Evolutionary conservation across 768 basidiomycete species (phyloP).

Genomic region (Mycena leptocephala): DNA sequence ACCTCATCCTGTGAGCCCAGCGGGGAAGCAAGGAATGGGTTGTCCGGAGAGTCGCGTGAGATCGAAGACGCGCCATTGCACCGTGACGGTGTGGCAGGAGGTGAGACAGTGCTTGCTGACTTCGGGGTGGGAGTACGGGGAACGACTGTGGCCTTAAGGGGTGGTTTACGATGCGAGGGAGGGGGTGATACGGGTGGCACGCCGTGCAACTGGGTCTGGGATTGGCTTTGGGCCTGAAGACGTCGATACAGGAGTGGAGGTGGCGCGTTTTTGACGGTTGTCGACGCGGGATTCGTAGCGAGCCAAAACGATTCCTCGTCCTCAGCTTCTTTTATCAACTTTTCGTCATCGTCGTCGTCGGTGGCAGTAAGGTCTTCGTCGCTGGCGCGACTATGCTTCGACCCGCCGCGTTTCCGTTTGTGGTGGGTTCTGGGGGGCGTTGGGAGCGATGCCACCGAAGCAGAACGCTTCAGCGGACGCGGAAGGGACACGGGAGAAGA

Average conservation of each 20-base stretch:
- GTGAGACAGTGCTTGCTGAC: constrained; percentile 47
- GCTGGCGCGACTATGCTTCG: constrained; percentile 63
- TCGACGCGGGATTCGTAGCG: constrained; percentile 32
- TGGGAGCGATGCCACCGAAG: constrained; percentile 75
- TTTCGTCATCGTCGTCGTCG: constrained; percentile 48
- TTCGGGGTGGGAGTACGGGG: constrained; percentile 31
- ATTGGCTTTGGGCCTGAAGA: constrained; percentile 38
- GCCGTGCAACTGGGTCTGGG: constrained; percentile 28
- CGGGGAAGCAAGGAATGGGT: constrained; percentile 76
- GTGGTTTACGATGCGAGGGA: constrained; percentile 69
- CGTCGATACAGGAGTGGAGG: constrained; percentile 57
- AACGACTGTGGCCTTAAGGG: constrained; percentile 24
- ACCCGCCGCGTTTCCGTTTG: constrained; percentile 62
- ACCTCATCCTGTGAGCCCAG: constrained; percentile 44
- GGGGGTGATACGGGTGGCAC: constrained; percentile 76
- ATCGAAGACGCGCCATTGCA: constrained; percentile 45
- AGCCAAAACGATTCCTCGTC: constrained; percentile 73
- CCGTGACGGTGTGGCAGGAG: constrained; percentile 57
- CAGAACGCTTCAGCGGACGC: constrained; percentile 72
- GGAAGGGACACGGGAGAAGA: constrained; percentile 52
- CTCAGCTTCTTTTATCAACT: constrained; percentile 50
- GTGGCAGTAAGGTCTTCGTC: constrained; percentile 53
- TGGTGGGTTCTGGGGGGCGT: constrained; percentile 77
- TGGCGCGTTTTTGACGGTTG: constrained; percentile 15
- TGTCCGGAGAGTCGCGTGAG: constrained; percentile 77